phyloP scores from a whole-genome alignment of 2,329 filamentous ascomycete genomes.

The Verticillium albo-atrum region DNA sequence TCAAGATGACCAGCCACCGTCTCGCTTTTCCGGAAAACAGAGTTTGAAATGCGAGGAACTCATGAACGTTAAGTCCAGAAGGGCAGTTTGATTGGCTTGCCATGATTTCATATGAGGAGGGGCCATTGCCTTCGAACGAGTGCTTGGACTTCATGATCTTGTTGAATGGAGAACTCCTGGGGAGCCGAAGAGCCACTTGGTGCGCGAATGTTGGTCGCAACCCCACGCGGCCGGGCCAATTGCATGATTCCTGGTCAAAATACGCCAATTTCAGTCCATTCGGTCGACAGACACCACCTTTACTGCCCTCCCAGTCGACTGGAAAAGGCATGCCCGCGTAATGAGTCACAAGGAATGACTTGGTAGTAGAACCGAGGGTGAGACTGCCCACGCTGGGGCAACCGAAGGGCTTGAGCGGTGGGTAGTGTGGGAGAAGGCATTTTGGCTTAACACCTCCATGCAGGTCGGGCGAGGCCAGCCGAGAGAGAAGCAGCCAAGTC shows the following conservation, averaged over 20 bases:
- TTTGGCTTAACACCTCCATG: slow-evolving; percentile 14
- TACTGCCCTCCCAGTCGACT: slow-evolving; percentile 19
- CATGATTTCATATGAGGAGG: slow-evolving; percentile 50
- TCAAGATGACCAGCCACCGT: slow-evolving; percentile 45
- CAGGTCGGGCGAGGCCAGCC: slow-evolving; percentile 18
- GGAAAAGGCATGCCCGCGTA: slow-evolving; percentile 19
- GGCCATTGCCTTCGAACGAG: slow-evolving; percentile 27
- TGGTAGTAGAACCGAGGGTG: background rate
- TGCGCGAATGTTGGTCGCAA: slow-evolving; percentile 36
- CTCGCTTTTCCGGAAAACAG: slow-evolving; percentile 39
- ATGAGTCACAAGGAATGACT: slow-evolving; percentile 20
- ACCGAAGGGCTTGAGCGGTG: slow-evolving; percentile 14
- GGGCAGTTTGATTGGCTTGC: slow-evolving; percentile 47
- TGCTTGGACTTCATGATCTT: slow-evolving; percentile 17
- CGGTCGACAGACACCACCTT: slow-evolving; percentile 32
- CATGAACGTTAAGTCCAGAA: slow-evolving; percentile 38
- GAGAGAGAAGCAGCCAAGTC: slow-evolving; percentile 32
- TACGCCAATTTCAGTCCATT: slow-evolving; percentile 43
- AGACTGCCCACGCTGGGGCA: slow-evolving; percentile 1
- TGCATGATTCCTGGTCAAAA: slow-evolving; percentile 32
- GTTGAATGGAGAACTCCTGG: slow-evolving; percentile 1
- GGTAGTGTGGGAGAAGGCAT: slow-evolving; percentile 18
- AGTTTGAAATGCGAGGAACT: slow-evolving; percentile 47
- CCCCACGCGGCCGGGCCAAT: slow-evolving; percentile 31
- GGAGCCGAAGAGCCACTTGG: slow-evolving; percentile 35